Evolutionary conservation across 441 rosid species (phyloP).

Genomic region (Mallotus repandus): DNA sequence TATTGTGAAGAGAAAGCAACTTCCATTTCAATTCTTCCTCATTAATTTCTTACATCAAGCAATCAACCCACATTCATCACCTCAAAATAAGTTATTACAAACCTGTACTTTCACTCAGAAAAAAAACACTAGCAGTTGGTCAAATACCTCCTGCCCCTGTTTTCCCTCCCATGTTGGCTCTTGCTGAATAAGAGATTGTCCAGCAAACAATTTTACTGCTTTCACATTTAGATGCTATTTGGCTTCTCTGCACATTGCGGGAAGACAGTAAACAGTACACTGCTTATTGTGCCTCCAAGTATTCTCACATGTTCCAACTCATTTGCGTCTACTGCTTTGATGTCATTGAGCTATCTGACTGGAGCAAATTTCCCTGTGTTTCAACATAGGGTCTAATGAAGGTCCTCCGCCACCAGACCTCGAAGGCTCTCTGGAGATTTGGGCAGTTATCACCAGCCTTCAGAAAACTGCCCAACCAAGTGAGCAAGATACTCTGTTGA

Average conservation of each 20-base stretch:
- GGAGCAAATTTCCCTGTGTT: conserved; percentile 39
- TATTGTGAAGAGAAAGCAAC: background rate
- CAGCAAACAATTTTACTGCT: background rate
- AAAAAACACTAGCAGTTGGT: conserved; percentile 3
- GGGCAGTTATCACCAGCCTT: conserved; percentile 91
- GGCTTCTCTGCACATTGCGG: conserved; percentile 4
- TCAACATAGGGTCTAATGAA: conserved; percentile 74
- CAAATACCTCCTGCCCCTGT: background rate
- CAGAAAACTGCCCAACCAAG: conserved; percentile 82
- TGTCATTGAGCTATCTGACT: conserved; percentile 36
- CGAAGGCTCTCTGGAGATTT: conserved; percentile 85
- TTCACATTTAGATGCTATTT: conserved; percentile 5
- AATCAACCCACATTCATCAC: conserved; percentile 33
- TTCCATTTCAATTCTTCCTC: conserved; percentile 10
- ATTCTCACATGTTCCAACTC: conserved; percentile 7
- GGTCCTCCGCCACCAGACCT: conserved; percentile 98
- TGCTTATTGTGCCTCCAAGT: conserved; percentile 9
- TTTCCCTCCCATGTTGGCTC: conserved; percentile 18
- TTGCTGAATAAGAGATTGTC: conserved; percentile 12
- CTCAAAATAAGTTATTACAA: conserved; percentile 22
- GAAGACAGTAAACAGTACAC: background rate
- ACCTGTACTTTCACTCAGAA: conserved; percentile 8
- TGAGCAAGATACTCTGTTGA: conserved; percentile 73
- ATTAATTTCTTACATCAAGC: conserved; percentile 26
- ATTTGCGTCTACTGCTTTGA: conserved; percentile 31